These are phyloP conservation scores for Themeda triandra DNA, from an alignment of 176 grass and related monocot species.

Conservation along the genomic window DNA sequence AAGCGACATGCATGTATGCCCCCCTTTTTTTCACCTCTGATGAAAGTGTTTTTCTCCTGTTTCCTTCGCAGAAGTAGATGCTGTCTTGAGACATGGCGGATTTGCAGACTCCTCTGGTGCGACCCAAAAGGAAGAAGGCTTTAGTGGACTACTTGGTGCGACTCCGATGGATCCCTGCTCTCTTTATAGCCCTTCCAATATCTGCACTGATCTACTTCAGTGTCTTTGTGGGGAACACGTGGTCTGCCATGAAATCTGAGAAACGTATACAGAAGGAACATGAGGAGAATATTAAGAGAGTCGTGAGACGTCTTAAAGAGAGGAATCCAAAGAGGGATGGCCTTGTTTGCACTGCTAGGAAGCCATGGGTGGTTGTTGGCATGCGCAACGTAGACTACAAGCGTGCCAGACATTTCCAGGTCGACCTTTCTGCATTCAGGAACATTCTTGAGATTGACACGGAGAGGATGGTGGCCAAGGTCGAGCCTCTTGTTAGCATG, in stretches of 20 bases:
- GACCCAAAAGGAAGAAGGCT: constrained; percentile 66
- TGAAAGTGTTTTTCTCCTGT: too few relatives aligned
- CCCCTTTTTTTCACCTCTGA: too few relatives aligned
- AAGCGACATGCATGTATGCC: too few relatives aligned
- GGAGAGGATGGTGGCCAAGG: constrained; percentile 75
- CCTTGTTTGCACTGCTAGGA: constrained; percentile 86
- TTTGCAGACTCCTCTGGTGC: constrained; percentile 47
- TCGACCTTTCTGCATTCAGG: constrained; percentile 78
- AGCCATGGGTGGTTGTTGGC: constrained; percentile 84
- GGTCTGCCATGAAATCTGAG: constrained; percentile 77
- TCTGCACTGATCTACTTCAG: constrained; percentile 68
- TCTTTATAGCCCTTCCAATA: constrained; percentile 77
- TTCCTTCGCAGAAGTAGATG: not conserved
- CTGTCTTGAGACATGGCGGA: constrained; percentile 51
- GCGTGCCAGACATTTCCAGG: constrained; percentile 80
- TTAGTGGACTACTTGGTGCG: constrained; percentile 77
- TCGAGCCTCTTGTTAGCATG: constrained; percentile 94
- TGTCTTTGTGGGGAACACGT: constrained; percentile 55
- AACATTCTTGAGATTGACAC: constrained; percentile 84
- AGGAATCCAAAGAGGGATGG: constrained; percentile 87
- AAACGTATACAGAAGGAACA: constrained; percentile 68
- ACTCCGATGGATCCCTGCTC: constrained; percentile 80
- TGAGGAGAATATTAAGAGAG: constrained; percentile 63
- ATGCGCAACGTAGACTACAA: constrained; percentile 98
- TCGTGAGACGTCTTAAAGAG: constrained; percentile 78